A percentile compares a stretch with the other conserved stretches of the same genome.
These are phyloP conservation scores for Escovopsis weberi DNA, from an alignment of 2,329 filamentous ascomycete species.

Conservation along the genomic window DNA sequence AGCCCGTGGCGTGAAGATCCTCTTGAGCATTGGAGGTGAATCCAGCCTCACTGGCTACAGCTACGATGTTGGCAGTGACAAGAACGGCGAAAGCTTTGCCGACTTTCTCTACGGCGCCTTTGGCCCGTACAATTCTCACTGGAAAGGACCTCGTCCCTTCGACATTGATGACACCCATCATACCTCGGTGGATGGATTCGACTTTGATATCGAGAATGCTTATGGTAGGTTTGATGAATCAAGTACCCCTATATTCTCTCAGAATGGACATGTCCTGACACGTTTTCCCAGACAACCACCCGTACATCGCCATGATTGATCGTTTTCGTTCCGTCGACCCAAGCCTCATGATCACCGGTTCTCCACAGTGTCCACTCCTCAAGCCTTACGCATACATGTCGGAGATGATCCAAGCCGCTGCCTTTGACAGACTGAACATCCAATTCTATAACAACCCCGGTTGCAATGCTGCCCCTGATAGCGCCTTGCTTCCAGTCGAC, in stretches of 20 bases:
- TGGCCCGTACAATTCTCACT: slow-evolving; percentile 19
- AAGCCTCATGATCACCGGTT: slow-evolving; percentile 25
- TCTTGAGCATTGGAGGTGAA: slow-evolving; percentile 27
- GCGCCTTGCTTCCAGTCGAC: slow-evolving; percentile 5
- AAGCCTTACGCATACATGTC: slow-evolving; percentile 17
- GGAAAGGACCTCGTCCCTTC: slow-evolving; percentile 24
- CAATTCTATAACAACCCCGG: slow-evolving; percentile 35
- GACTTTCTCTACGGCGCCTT: slow-evolving; percentile 24
- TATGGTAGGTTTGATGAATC: slow-evolving; percentile 13
- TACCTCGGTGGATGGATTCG: slow-evolving; percentile 25
- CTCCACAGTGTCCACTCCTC: slow-evolving; percentile 28
- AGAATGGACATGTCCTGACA: not conserved
- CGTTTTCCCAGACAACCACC: slow-evolving; percentile 15
- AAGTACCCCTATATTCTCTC: not conserved
- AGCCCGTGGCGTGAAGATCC: slow-evolving; percentile 25
- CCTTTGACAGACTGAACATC: slow-evolving; percentile 29
- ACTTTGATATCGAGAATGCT: slow-evolving; percentile 25
- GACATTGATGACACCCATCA: slow-evolving; percentile 15
- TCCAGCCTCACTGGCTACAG: slow-evolving; percentile 13
- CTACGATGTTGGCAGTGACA: slow-evolving; percentile 18
- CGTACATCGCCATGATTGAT: slow-evolving; percentile 25
- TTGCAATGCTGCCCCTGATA: slow-evolving; percentile 21
- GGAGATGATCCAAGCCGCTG: slow-evolving; percentile 23
- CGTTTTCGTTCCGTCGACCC: slow-evolving; percentile 18
- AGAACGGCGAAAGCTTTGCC: slow-evolving; percentile 22